Percentiles rank a stretch among this genome's conserved stretches.
These are phyloP conservation scores for Hyphodiscus hymeniophilus DNA, from an alignment of 495 filamentous ascomycete genomes.

Conservation along the genomic window DNA sequence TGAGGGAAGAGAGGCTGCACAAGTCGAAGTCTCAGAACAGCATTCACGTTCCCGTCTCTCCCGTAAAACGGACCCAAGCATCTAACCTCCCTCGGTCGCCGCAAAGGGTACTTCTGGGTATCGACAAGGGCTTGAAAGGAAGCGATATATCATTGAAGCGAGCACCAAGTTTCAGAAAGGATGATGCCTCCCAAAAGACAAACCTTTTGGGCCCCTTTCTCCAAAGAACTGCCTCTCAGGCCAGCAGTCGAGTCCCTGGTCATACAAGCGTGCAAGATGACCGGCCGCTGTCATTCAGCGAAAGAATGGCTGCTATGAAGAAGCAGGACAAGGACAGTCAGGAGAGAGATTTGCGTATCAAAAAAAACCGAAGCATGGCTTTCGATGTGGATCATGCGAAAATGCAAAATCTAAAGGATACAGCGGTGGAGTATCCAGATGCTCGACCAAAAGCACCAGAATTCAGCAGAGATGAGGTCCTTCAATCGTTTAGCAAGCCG, in stretches of 20 bases:
- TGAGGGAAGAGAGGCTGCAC: slow-evolving; percentile 21
- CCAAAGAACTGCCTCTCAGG: slow-evolving; percentile 33
- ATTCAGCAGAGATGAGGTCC: slow-evolving; percentile 57
- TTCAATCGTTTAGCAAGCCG: slow-evolving; percentile 34
- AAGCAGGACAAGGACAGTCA: slow-evolving; percentile 47
- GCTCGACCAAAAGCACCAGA: slow-evolving; percentile 37
- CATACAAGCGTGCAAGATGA: slow-evolving; percentile 21
- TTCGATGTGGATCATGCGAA: slow-evolving; percentile 63
- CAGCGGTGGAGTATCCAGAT: slow-evolving; percentile 46
- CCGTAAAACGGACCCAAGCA: slow-evolving; percentile 45
- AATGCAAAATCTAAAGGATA: slow-evolving; percentile 55
- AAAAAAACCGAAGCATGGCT: slow-evolving; percentile 54
- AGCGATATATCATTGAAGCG: slow-evolving; percentile 79
- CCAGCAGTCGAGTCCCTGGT: slow-evolving; percentile 13
- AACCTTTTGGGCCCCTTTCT: slow-evolving; percentile 30
- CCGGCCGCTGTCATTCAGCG: slow-evolving; percentile 69
- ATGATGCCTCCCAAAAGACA: slow-evolving; percentile 14
- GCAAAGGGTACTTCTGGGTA: slow-evolving; percentile 70
- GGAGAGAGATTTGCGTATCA: slow-evolving; percentile 44
- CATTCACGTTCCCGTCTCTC: slow-evolving; percentile 78
- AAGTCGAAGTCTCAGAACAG: slow-evolving; percentile 33
- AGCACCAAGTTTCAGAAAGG: slow-evolving; percentile 43
- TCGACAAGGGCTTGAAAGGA: slow-evolving; percentile 79
- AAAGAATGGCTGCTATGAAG: slow-evolving; percentile 66
- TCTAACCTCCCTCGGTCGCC: slow-evolving; percentile 60